phyloP scores from a whole-genome alignment of 164 flowering plant genomes.

The Cinnamomum micranthum region DNA sequence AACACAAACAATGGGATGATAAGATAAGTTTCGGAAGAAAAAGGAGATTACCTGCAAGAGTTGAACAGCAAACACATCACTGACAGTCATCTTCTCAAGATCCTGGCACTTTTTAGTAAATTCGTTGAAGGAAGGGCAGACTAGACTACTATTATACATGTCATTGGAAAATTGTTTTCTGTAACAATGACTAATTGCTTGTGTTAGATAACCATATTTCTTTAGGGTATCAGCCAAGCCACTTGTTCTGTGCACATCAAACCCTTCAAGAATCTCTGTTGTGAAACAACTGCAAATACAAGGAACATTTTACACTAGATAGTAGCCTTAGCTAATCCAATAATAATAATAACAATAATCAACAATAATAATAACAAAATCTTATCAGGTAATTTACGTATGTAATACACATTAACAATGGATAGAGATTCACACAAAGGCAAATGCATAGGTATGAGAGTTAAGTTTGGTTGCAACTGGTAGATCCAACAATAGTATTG shows the following conservation, averaged over 20 bases:
- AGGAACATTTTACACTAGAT: neutral
- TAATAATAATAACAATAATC: too few relatives aligned
- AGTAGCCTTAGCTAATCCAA: neutral
- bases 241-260: conserved; percentile 91
- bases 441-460: too few relatives aligned
- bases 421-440: neutral
- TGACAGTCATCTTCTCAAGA: conserved; percentile 81
- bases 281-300: conserved; percentile 74
- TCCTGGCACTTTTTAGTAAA: conserved; percentile 65
- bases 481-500: neutral
- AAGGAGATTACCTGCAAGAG: conserved; percentile 80
- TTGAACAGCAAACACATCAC: conserved; percentile 88
- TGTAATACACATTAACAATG: neutral
- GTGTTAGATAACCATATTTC: conserved; percentile 78
- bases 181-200: conserved; percentile 58
- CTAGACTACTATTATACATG: conserved; percentile 13
- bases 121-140: conserved; percentile 61
- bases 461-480: too few relatives aligned
- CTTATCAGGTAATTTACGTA: neutral
- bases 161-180: conserved; percentile 26
- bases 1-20: neutral
- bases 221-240: conserved; percentile 72
- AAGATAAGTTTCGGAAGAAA: neutral
- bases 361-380: too few relatives aligned
- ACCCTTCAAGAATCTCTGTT: conserved; percentile 96